Evolutionary conservation across 805 yeast species (phyloP), one percentile per base, ranked within the genome.

Genomic region (Spathaspora boniae): DNA sequence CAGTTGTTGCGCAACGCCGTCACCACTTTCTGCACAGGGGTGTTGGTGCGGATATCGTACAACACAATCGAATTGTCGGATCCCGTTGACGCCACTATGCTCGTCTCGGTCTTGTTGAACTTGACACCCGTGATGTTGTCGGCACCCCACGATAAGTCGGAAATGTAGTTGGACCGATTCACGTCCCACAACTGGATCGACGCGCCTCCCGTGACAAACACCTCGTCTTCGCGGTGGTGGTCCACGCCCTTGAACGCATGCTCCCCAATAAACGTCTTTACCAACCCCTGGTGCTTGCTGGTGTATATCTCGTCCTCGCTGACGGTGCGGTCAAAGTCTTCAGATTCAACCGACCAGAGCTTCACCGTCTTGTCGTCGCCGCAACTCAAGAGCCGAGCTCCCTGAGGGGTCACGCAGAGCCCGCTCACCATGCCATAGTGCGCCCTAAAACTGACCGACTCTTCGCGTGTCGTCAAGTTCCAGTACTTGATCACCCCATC

Each of bases 401-500:
- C 65, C 20, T 45, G 42, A 3, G 86, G 86, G 1, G 89, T 80
- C 21, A 88, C 86, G 14, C 60, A 60, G 16, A 94, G 69, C 2
- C 98, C 98, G 16, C 88, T 73, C 30, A 88, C 87, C 71, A 86
- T 78, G 4, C 95, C 95, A 51, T 82, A 79, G 63, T 93, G 99
- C 0, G 95, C 98, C 54, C 81, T 80, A 54, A 82, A 86, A 19
- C 87, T 76, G 43, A 79, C 78, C 2, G 75, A 58, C 54, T 93
- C 96, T 12, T 78, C 79, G 43, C 93, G 72, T 8, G 86, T 73
- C 1, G 89, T 76, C 61, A 91, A 60, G 60, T 91, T 86, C 98
- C 98, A 93, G 54, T 86, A 85, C 57, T 93, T 93, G 45, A 93
- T 74, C 5, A 85, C 77, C 51, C 99, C 99, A 58, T 93, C 99